phyloP scores from a whole-genome alignment of 768 basidiomycete genomes.

The Stropharia rugosoannulata region DNA sequence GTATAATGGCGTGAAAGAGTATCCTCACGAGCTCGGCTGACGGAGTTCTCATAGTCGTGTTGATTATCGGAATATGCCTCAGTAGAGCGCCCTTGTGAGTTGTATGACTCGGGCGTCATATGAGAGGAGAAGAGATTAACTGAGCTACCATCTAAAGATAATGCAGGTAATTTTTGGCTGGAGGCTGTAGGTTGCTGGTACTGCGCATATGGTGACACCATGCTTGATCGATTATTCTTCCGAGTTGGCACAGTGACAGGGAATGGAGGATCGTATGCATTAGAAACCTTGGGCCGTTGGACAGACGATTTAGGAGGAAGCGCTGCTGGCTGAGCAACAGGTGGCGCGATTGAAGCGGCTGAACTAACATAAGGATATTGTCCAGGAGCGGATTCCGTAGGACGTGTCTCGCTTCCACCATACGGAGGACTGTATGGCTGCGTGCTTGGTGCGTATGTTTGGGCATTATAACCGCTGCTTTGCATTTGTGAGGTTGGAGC shows the following conservation, averaged over 20 bases:
- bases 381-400: background rate
- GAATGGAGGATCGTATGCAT: constrained; percentile 80
- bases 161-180: no score
- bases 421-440: background rate
- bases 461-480: no score
- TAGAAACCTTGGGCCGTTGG: constrained; percentile 62
- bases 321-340: background rate
- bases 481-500: background rate
- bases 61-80: background rate
- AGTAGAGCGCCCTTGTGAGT: background rate
- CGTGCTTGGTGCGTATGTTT: background rate
- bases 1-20: background rate
- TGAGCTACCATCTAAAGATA: no score
- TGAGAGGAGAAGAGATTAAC: no score
- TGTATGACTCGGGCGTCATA: background rate
- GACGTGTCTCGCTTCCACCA: constrained; percentile 4
- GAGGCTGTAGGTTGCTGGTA: constrained; percentile 13
- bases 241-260: constrained; percentile 35
- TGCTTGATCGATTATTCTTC: constrained; percentile 11
- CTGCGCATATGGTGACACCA: constrained; percentile 10
- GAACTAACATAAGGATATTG: background rate
- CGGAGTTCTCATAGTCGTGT: no score
- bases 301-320: constrained; percentile 32
- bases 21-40: no score
- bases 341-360: background rate